Conservation (phyloP, 2,329 filamentous ascomycete species). For the Nemania serpens region DNA sequence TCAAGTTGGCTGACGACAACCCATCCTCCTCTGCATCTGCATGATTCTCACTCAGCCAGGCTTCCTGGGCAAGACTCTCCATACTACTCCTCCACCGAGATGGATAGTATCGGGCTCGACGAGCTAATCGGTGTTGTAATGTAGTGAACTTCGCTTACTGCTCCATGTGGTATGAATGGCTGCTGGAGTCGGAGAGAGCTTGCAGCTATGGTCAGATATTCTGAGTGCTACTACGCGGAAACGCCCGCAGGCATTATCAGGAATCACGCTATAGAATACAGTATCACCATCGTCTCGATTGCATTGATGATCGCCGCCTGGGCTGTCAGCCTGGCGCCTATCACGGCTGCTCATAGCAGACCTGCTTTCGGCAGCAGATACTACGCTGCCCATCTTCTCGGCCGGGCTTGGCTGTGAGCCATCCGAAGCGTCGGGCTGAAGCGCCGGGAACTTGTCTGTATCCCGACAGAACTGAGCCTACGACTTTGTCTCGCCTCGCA, state of each 20-base stretch:
- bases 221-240: not conserved
- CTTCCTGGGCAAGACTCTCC: constrained; percentile 4
- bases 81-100: not conserved
- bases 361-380: constrained; percentile 18
- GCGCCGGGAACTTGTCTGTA: constrained; percentile 2
- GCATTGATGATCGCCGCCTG: constrained; percentile 20
- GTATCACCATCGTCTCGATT: constrained; percentile 19
- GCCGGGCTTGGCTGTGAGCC: constrained; percentile 6
- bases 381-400: constrained; percentile 8
- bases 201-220: constrained; percentile 19
- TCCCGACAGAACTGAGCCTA: constrained; percentile 4
- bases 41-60: constrained; percentile 3
- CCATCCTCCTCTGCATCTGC: constrained; percentile 12
- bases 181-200: constrained; percentile 7
- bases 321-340: constrained; percentile 13
- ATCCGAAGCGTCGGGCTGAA: constrained; percentile 11
- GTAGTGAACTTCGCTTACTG: constrained; percentile 4
- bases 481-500: not conserved
- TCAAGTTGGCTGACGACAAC: constrained; percentile 26
- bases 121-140: not conserved
- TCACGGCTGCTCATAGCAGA: constrained; percentile 22
- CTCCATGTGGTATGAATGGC: not conserved
- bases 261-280: constrained; percentile 3
- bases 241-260: not conserved
- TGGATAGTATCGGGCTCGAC: no score